Evolutionary conservation across 1,284 basidiomycete genomes (phyloP).

Genomic region (Sporisorium scitamineum): DNA sequence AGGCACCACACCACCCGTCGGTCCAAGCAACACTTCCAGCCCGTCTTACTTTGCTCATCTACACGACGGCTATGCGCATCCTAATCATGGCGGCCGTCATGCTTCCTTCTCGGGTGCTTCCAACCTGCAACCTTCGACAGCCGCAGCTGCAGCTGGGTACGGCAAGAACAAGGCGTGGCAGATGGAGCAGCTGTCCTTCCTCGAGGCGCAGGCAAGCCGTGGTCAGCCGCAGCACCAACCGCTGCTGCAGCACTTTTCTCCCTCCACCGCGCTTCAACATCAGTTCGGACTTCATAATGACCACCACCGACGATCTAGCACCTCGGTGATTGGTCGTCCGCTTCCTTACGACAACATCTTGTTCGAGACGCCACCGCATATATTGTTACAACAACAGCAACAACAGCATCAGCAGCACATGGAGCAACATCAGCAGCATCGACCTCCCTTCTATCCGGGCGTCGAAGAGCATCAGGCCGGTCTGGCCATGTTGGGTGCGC

Average conservation of each 20-base stretch:
- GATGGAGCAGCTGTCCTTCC: conserved; percentile 57
- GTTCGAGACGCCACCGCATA: conserved; percentile 18
- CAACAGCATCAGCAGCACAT: conserved; percentile 10
- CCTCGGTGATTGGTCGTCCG: conserved; percentile 17
- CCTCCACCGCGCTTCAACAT: neutral
- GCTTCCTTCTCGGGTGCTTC: conserved; percentile 30
- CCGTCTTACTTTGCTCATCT: conserved; percentile 23
- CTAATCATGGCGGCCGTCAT: conserved; percentile 22
- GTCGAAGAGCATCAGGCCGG: conserved; percentile 16
- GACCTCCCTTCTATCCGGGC: conserved; percentile 32
- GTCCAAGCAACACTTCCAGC: conserved; percentile 10
- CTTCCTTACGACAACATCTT: conserved; percentile 34
- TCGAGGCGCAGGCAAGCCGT: conserved; percentile 47
- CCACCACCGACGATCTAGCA: conserved; percentile 20
- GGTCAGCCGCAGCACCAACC: conserved; percentile 30
- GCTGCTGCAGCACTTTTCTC: conserved; percentile 16
- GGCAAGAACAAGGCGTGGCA: conserved; percentile 60
- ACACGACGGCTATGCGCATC: conserved; percentile 13
- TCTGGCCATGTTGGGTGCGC: conserved; percentile 42
- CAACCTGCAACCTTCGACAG: conserved; percentile 7
- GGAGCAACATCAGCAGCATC: conserved; percentile 22
- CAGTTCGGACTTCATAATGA: conserved; percentile 8
- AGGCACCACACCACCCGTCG: conserved; percentile 26
- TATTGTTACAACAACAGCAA: neutral
- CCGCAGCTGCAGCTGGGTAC: conserved; percentile 43